phyloP scores from a whole-genome alignment of 1,139 yeast genomes.

The Diutina catenulata region DNA sequence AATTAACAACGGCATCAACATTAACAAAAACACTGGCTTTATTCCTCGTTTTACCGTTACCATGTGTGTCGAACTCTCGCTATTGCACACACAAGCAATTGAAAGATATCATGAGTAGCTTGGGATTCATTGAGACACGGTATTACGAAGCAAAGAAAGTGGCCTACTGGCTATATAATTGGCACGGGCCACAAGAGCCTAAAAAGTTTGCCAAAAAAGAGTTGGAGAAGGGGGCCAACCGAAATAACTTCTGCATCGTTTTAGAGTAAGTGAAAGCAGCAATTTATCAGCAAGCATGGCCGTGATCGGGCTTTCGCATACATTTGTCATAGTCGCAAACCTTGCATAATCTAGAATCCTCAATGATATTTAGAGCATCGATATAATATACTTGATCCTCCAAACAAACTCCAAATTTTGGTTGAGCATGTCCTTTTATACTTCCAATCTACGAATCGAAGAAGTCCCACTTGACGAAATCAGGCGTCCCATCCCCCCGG shows the following conservation, averaged over 20 bases:
- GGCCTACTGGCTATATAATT: conserved; percentile 50
- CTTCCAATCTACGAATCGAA: conserved; percentile 12
- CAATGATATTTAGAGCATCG: background rate
- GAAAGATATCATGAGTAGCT: conserved; percentile 33
- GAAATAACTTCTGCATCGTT: conserved; percentile 54
- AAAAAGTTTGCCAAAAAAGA: conserved; percentile 28
- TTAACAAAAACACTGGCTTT: conserved; percentile 19
- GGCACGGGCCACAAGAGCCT: background rate
- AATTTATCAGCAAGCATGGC: background rate
- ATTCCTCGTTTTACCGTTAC: conserved; percentile 78
- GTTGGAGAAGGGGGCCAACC: conserved; percentile 36
- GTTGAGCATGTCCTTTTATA: background rate
- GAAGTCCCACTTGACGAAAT: conserved; percentile 56
- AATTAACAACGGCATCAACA: conserved; percentile 20
- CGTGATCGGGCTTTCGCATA: too few relatives aligned
- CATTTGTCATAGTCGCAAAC: background rate
- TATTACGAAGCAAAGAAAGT: conserved; percentile 59
- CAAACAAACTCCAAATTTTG: background rate
- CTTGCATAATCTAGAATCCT: background rate
- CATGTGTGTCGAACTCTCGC: conserved; percentile 75
- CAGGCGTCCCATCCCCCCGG: conserved; percentile 76
- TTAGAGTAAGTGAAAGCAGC: background rate
- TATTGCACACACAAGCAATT: conserved; percentile 44
- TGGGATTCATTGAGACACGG: conserved; percentile 44
- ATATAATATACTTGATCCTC: background rate